Conservation (phyloP, 208 protist genomes). For the Crithidia bombi region DNA sequence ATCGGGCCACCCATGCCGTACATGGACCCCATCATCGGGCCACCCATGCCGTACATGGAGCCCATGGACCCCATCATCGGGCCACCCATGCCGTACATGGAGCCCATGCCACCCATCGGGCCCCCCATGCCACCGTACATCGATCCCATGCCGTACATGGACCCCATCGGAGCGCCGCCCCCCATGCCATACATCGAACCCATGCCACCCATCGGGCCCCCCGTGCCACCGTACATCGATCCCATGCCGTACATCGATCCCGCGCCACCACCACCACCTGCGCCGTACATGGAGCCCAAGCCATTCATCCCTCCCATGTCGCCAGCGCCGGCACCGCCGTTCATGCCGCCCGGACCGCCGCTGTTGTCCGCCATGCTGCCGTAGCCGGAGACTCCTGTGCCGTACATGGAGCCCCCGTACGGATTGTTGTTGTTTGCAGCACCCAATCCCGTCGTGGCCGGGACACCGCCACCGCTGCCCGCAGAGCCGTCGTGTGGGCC, state of each 20-base stretch:
- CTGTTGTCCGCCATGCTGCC: constrained; percentile 14
- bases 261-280: not conserved
- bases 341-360: not conserved
- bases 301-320: no score
- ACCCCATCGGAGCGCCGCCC: constrained; percentile 26
- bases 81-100: constrained; percentile 35
- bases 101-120: constrained; percentile 28
- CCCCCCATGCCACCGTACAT: constrained; percentile 32
- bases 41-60: constrained; percentile 33
- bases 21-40: constrained; percentile 30
- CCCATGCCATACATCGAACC: constrained; percentile 22
- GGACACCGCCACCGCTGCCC: not conserved
- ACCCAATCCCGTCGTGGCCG: not conserved
- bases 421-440: not conserved
- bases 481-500: not conserved
- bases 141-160: constrained; percentile 36
- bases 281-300: no score
- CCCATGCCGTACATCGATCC: constrained; percentile 8
- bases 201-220: constrained; percentile 9
- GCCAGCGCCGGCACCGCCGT: no score
- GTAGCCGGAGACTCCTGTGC: constrained; percentile 18
- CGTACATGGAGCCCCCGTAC: constrained; percentile 31
- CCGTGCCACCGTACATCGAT: constrained; percentile 17
- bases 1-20: constrained; percentile 31
- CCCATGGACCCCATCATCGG: constrained; percentile 25